These are phyloP conservation scores for Colletotrichum incanum DNA, from an alignment of 2,329 filamentous ascomycete genomes.

Conservation along the genomic window DNA sequence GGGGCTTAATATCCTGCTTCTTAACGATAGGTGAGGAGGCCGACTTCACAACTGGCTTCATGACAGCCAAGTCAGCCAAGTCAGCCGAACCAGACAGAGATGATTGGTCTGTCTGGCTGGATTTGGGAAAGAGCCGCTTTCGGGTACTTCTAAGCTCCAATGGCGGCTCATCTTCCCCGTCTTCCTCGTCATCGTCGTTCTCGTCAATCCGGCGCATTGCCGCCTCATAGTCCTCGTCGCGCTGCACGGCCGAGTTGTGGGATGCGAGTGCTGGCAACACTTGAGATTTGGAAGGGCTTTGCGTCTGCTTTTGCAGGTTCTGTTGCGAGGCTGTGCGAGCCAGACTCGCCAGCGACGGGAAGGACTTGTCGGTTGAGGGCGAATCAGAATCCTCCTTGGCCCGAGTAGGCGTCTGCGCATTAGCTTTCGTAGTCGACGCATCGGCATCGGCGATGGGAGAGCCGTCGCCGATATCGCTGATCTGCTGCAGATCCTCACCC, in stretches of 20 bases:
- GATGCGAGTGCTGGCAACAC: conserved; percentile 48
- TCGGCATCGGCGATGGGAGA: conserved; percentile 18
- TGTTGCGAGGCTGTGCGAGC: conserved; percentile 60
- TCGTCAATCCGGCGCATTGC: conserved; percentile 61
- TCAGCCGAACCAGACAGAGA: conserved; percentile 43
- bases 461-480: conserved; percentile 21
- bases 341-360: conserved; percentile 54
- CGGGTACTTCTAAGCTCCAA: conserved; percentile 1
- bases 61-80: conserved; percentile 43
- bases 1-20: conserved; percentile 4
- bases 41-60: conserved; percentile 41
- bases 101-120: conserved; percentile 49
- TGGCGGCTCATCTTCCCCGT: conserved; percentile 45
- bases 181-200: conserved; percentile 48
- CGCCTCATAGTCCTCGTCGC: conserved; percentile 60
- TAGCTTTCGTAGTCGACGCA: conserved; percentile 22
- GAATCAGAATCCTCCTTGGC: conserved; percentile 24
- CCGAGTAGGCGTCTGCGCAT: conserved; percentile 18
- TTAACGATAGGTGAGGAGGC: conserved; percentile 22
- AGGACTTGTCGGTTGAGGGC: conserved; percentile 48
- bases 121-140: conserved; percentile 52
- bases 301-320: conserved; percentile 47
- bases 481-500: conserved; percentile 47
- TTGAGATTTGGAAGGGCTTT: conserved; percentile 52
- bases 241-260: conserved; percentile 47